Evolutionary conservation across 805 yeast species (phyloP).

Genomic region (Candida ascalaphidarum): DNA sequence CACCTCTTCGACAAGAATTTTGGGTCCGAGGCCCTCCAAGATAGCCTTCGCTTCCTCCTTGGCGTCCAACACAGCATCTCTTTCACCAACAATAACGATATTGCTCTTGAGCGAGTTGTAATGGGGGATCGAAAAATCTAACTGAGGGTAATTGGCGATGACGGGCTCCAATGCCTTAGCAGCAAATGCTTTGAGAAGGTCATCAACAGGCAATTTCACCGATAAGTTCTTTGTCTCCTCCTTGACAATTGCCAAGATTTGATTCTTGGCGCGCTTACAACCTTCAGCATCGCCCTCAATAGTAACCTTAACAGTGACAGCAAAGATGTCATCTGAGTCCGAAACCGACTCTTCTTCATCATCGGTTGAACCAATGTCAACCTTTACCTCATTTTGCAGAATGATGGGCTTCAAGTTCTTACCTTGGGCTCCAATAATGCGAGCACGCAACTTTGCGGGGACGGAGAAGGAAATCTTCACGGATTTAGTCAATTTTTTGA

Average conservation of each 20-base stretch:
- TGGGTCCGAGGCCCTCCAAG: slow-evolving; percentile 35
- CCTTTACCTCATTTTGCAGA: slow-evolving; percentile 54
- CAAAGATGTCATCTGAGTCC: slow-evolving; percentile 51
- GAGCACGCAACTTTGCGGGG: slow-evolving; percentile 71
- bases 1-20: slow-evolving; percentile 45
- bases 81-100: slow-evolving; percentile 59
- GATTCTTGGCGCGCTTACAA: slow-evolving; percentile 60
- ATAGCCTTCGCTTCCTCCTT: slow-evolving; percentile 41
- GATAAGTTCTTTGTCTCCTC: slow-evolving; percentile 60
- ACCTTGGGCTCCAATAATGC: slow-evolving; percentile 85
- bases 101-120: slow-evolving; percentile 24
- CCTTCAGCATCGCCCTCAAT: slow-evolving; percentile 84
- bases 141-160: slow-evolving; percentile 12
- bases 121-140: slow-evolving; percentile 29
- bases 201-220: slow-evolving; percentile 39
- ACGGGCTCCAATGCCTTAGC: slow-evolving; percentile 17
- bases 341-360: slow-evolving; percentile 10
- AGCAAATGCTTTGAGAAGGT: slow-evolving; percentile 37
- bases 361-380: slow-evolving; percentile 50
- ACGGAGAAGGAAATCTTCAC: slow-evolving; percentile 50
- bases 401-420: slow-evolving; percentile 71
- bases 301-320: slow-evolving; percentile 50
- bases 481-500: slow-evolving; percentile 72
- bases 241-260: slow-evolving; percentile 64
- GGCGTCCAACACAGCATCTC: slow-evolving; percentile 52